These are phyloP conservation scores for Pestalotiopsis sp. DNA, from an alignment of 2,329 filamentous ascomycete genomes.

Conservation along the genomic window DNA sequence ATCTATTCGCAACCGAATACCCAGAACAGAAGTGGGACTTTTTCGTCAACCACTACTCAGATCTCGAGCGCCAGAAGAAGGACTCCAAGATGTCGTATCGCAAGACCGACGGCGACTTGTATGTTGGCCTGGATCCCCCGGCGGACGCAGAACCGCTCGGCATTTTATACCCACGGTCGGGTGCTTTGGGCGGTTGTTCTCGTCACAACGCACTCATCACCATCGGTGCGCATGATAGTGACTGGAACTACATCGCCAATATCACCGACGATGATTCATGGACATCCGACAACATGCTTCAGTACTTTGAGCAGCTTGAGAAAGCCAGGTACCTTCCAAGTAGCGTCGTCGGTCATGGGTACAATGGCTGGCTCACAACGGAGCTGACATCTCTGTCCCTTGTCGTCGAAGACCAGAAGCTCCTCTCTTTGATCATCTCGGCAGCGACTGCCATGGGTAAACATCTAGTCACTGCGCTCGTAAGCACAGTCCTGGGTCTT, in stretches of 20 bases:
- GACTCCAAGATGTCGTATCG: slow-evolving; percentile 52
- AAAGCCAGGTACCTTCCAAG: slow-evolving; percentile 39
- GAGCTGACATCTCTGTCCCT: slow-evolving; percentile 43
- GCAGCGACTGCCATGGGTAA: slow-evolving; percentile 8
- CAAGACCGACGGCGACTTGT: slow-evolving; percentile 36
- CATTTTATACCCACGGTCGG: slow-evolving; percentile 38
- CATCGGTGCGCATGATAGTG: slow-evolving; percentile 39
- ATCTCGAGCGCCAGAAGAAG: slow-evolving; percentile 46
- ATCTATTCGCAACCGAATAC: slow-evolving; percentile 24
- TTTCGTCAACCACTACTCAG: slow-evolving; percentile 61
- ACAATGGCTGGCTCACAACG: slow-evolving; percentile 47
- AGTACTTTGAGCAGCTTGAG: slow-evolving; percentile 44
- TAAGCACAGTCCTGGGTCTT: slow-evolving; percentile 11
- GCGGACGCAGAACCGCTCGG: slow-evolving; percentile 23
- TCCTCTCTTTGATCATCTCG: slow-evolving; percentile 23
- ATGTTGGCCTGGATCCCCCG: slow-evolving; percentile 28
- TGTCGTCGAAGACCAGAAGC: slow-evolving; percentile 45
- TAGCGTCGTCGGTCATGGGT: slow-evolving; percentile 46
- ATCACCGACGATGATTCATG: slow-evolving; percentile 46
- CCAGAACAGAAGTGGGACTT: slow-evolving; percentile 52
- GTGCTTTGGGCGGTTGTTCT: slow-evolving; percentile 36
- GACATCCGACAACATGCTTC: slow-evolving; percentile 40
- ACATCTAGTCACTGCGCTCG: background rate
- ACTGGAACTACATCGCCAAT: slow-evolving; percentile 41
- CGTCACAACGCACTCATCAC: slow-evolving; percentile 33